phyloP scores from a whole-genome alignment of 73 alveolate genomes.

The Paramecium biaurelia region DNA sequence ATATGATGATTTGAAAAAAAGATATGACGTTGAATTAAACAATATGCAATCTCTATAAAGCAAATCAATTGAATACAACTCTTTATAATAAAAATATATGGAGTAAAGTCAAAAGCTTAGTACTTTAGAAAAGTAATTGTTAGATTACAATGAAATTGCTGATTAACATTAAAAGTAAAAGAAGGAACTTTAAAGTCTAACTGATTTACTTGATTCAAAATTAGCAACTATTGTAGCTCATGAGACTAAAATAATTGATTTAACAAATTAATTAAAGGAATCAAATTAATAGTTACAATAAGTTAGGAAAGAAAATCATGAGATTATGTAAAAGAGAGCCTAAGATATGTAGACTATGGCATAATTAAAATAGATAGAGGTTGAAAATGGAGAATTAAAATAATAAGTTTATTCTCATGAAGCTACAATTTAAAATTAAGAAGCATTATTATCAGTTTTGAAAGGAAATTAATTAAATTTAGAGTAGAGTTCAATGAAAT shows the following conservation, averaged over 20 bases:
- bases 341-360: background rate
- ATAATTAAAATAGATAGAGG: background rate
- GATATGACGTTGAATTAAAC: background rate
- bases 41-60: background rate
- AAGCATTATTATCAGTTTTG: background rate
- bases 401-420: background rate
- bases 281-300: background rate
- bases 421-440: slow-evolving; percentile 1
- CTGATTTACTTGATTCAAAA: slow-evolving; percentile 2
- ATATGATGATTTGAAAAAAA: background rate
- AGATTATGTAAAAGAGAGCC: background rate
- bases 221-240: background rate
- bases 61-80: background rate
- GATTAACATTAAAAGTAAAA: background rate
- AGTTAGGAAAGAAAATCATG: slow-evolving; percentile 16
- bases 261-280: background rate
- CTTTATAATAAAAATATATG: background rate
- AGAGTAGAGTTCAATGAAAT: background rate
- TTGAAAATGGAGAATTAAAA: background rate
- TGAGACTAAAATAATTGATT: background rate
- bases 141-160: background rate
- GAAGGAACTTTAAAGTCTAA: background rate
- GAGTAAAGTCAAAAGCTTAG: background rate
- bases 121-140: background rate
- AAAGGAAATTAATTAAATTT: background rate